These are phyloP conservation scores for Halophytophthora polymorphica DNA, from an alignment of 352 stramenopile species.

Conservation along the genomic window DNA sequence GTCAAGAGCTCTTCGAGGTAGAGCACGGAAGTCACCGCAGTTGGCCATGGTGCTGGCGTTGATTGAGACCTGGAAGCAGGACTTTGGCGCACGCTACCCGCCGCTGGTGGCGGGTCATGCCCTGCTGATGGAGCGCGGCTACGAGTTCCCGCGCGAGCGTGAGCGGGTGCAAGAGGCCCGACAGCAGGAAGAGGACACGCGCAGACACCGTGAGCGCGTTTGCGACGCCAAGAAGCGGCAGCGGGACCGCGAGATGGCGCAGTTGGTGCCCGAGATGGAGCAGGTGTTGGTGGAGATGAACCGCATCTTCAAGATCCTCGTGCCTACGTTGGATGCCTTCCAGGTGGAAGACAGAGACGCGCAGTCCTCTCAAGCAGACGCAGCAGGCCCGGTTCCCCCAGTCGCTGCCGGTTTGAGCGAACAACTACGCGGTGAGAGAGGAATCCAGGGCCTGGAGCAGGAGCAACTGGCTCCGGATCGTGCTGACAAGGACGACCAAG, in stretches of 20 bases:
- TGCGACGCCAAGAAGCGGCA: conserved; percentile 24
- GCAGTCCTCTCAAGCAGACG: too few relatives aligned
- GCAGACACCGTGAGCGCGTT: conserved; percentile 20
- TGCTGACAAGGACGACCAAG: conserved; percentile 6
- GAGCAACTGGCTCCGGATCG: too few relatives aligned
- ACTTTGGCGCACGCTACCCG: conserved; percentile 57
- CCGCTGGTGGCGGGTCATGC: conserved; percentile 50
- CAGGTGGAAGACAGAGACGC: conserved; percentile 13
- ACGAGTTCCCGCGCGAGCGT: conserved; percentile 40
- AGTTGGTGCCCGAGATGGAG: conserved; percentile 60
- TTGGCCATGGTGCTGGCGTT: conserved; percentile 37
- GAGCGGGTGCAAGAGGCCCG: conserved; percentile 21
- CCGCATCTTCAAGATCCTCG: conserved; percentile 68
- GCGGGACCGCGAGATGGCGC: conserved; percentile 44
- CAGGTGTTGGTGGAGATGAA: conserved; percentile 65
- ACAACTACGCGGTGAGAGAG: too few relatives aligned
- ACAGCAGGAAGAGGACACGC: conserved; percentile 8
- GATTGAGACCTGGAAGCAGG: conserved; percentile 60
- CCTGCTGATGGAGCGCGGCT: conserved; percentile 45
- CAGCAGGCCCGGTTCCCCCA: too few relatives aligned
- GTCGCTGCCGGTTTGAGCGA: too few relatives aligned
- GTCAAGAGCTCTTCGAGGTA: conserved; percentile 18
- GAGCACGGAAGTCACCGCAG: conserved; percentile 15
- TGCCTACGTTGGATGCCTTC: conserved; percentile 72
- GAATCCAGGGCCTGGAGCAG: too few relatives aligned